Evolutionary conservation across 768 basidiomycete genomes (phyloP).

Genomic region (Mycena rebaudengoi): DNA sequence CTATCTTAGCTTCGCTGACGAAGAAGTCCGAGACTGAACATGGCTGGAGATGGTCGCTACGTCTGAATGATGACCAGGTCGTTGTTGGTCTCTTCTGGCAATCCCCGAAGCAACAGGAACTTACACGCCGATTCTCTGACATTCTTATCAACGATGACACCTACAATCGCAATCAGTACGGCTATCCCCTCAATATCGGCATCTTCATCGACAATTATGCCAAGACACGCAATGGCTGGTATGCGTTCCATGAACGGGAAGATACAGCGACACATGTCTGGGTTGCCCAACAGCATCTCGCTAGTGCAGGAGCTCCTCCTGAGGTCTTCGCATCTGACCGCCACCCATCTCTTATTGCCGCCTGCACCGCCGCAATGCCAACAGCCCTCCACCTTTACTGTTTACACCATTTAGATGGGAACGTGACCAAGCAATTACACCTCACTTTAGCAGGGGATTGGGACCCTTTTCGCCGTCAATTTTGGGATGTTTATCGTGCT

Average conservation of each 20-base stretch:
- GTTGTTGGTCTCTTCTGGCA: slow-evolving; percentile 30
- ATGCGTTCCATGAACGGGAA: slow-evolving; percentile 29
- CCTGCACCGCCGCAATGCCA: not conserved
- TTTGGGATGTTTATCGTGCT: not conserved
- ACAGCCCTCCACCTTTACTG: not conserved
- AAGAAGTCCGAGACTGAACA: not conserved
- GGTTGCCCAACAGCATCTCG: slow-evolving; percentile 19
- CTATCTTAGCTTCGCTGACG: not conserved
- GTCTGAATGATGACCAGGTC: not conserved
- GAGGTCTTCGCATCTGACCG: not conserved
- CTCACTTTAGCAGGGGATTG: not conserved
- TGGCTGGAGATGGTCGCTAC: not conserved
- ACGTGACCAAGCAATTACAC: not conserved
- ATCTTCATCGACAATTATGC: slow-evolving; percentile 30
- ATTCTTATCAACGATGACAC: slow-evolving; percentile 33
- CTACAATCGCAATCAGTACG: slow-evolving; percentile 31
- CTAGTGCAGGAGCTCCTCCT: not conserved
- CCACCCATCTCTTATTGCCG: not conserved
- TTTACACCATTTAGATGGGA: not conserved
- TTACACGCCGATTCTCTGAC: slow-evolving; percentile 23
- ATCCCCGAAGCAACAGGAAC: slow-evolving; percentile 25
- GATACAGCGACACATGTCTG: slow-evolving; percentile 11
- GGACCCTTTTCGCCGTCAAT: not conserved
- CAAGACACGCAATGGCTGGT: slow-evolving; percentile 30
- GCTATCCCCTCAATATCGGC: slow-evolving; percentile 32